Evolutionary conservation across 768 basidiomycete species (phyloP), one percentile per base, ranked within the genome.

Genomic region (Collybia sp.): DNA sequence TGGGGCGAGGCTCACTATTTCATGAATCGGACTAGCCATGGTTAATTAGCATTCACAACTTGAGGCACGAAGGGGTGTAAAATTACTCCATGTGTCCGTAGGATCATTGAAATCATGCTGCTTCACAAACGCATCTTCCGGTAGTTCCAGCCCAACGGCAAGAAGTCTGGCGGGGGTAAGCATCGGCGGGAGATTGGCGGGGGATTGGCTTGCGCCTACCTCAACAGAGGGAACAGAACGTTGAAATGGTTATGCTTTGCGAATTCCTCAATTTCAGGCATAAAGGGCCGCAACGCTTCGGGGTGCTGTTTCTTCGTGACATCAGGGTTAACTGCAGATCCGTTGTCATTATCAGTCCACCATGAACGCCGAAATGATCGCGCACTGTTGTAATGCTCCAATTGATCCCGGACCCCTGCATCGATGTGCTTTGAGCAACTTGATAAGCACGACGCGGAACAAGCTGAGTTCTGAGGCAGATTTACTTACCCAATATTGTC

Each of bases 331-430:
- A 72, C 69, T 73, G 37, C 3, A 32, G 3, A 41, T 10, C 44
- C 16, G 3, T 12, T 18, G 12, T n/a, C n/a, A 5, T 18, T 2
- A 43, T 37, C 20, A 32, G 15, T 9, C 16, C 12, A n/a, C 19
- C 12, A 18, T 9, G 2, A 1, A 30, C 13, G 15, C 50, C 16
- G 12, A 30, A 12, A 38, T 10, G 2, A 19, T 12, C 4, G 52
- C 74, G 46, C 47, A 85, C 83, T 69, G 51, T 78, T 81, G 53
- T 85, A 85, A 42, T 76, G 67, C 54, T 85, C 83, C 13, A 83
- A 53, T 51, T 83, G 80, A 54, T 86, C 84, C 13, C 61, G 71
- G 18, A 85, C 76, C 5, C 83, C 83, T 10, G 71, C 72, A 34
- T 77, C 79, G 38, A 85, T 76, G 41, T 79, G 77, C 83, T 85